phyloP scores from a whole-genome alignment of 2,329 filamentous ascomycete genomes.

The Colletotrichum tofieldiae region DNA sequence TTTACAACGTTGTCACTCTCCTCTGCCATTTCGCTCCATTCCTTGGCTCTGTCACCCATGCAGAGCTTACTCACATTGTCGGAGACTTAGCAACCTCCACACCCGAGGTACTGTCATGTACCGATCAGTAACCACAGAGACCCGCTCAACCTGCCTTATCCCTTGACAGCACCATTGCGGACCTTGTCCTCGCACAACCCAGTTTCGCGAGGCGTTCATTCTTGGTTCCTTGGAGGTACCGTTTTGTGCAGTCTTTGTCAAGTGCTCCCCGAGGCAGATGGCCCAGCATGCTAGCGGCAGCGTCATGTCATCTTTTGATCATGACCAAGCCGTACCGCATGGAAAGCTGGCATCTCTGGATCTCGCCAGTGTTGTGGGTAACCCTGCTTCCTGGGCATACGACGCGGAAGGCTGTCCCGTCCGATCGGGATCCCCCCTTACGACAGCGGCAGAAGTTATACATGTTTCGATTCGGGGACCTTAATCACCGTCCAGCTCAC shows the following conservation, averaged over 20 bases:
- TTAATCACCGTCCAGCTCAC: constrained; percentile 19
- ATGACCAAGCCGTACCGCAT: constrained; percentile 21
- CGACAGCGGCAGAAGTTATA: constrained; percentile 11
- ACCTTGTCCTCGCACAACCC: constrained; percentile 32
- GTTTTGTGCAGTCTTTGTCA: constrained; percentile 16
- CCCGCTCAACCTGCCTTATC: constrained; percentile 37
- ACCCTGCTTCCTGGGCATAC: constrained; percentile 28
- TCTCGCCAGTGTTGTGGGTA: constrained; percentile 26
- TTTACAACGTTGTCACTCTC: constrained; percentile 17
- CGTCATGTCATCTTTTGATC: constrained; percentile 37
- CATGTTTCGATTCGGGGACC: constrained; percentile 38
- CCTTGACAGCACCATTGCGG: constrained; percentile 40
- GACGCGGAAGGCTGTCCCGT: constrained; percentile 18
- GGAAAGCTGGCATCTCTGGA: constrained; percentile 24
- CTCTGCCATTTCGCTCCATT: not conserved
- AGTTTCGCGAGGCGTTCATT: constrained; percentile 21
- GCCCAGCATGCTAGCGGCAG: constrained; percentile 35
- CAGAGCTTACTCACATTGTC: constrained; percentile 42
- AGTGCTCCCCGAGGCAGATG: constrained; percentile 31
- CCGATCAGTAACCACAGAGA: constrained; percentile 27
- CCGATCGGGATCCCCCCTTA: constrained; percentile 22
- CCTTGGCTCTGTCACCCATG: constrained; percentile 31
- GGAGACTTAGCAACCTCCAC: constrained; percentile 40
- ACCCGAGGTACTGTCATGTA: constrained; percentile 38
- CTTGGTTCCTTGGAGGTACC: constrained; percentile 26